Evolutionary conservation across 768 basidiomycete species (phyloP), one percentile per base, ranked within the genome.

Genomic region (Hydnum rufescens): DNA sequence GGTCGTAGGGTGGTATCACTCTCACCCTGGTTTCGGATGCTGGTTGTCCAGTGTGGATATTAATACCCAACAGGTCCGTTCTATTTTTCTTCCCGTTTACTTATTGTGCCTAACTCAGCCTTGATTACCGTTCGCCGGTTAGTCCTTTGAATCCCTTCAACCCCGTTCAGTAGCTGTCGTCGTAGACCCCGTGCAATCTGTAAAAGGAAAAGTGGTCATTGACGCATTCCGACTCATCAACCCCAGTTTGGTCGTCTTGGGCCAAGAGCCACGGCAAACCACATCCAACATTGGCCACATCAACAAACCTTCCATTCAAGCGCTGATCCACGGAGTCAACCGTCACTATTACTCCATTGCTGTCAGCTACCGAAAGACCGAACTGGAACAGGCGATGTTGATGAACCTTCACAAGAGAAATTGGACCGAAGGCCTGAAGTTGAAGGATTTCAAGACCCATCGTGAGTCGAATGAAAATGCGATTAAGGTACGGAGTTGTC

Each of bases 1-100:
- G 79, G 95, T 97, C 3, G 95, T 99, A 1, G 95, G 95, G 3
- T 99, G 95, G 95, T 99, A 99, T 63, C 95, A 99, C 67, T 97
- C 95, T 34, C 95, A 99, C 71, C 95, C 95, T 52, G 95, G 95
- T 32, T 99, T 97, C 66, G 95, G 95, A 3, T 99, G 95, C 65
- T 99, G 95, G 95, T 71, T 99, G 36, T 96, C 92, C 44, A 90
- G 88, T 60, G 93, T 97, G 22, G 95, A 99, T 68, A 90, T 97
- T 63, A 95, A 96, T 67, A 99, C 95, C 3, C 95, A 99, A 62
- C 95, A 97, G 71, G 92, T 82, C 52, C 55, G 69, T 62, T 34
- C n/a, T 3, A n/a, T 29, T 25, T 43, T 32, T 34, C 1, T n/a
- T 32, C 19, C 29, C 46, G 47, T 28, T 26, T 8, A 25, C 30